Evolutionary conservation across 2,329 filamentous ascomycete genomes (phyloP).

Genomic region (Tolypocladium tropicale): DNA sequence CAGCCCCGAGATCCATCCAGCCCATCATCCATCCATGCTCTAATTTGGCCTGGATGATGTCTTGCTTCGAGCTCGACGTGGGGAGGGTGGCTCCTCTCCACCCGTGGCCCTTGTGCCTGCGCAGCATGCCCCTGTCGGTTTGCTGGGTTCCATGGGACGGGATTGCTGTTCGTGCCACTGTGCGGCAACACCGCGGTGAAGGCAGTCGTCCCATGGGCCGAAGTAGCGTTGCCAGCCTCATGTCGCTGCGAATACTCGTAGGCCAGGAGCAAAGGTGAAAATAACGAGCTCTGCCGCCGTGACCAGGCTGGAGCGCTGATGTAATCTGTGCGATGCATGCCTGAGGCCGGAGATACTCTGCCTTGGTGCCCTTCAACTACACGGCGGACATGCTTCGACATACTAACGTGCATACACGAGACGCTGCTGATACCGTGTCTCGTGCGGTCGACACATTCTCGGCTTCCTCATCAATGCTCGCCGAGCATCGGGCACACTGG

Average conservation of each 20-base stretch:
- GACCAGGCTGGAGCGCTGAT: background rate
- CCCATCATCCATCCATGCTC: background rate
- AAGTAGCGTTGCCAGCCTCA: background rate
- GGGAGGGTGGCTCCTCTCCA: background rate
- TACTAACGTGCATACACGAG: background rate
- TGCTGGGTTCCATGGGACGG: background rate
- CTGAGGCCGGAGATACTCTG: background rate
- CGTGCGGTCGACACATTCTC: background rate
- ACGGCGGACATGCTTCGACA: background rate
- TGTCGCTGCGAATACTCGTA: background rate
- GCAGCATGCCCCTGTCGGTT: background rate
- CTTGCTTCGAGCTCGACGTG: slow-evolving; percentile 1
- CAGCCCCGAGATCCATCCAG: background rate
- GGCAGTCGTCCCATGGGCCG: background rate
- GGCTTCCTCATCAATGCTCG: background rate
- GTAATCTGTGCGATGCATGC: background rate
- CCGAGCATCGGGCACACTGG: background rate
- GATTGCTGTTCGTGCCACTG: background rate
- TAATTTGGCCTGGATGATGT: background rate
- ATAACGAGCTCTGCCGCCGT: background rate
- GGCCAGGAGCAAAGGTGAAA: background rate
- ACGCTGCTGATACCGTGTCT: background rate
- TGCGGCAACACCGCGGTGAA: background rate
- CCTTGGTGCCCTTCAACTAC: background rate
- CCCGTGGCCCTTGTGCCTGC: background rate